These are phyloP conservation scores for Elsinoe batatas DNA, from an alignment of 2,329 filamentous ascomycete genomes.

Conservation along the genomic window DNA sequence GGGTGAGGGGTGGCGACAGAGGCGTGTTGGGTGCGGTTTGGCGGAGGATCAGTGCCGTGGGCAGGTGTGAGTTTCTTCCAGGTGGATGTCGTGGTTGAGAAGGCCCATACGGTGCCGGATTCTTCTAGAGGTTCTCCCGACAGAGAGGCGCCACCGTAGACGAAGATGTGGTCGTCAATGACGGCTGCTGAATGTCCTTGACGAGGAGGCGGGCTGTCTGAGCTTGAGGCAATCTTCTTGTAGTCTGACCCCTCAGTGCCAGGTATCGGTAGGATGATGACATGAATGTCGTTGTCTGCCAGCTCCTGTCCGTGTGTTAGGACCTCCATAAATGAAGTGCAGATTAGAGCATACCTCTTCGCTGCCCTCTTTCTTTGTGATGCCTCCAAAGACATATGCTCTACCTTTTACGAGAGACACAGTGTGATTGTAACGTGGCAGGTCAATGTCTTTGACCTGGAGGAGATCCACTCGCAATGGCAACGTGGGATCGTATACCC, in stretches of 20 bases:
- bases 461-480: constrained; percentile 43
- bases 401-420: constrained; percentile 44
- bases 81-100: constrained; percentile 30
- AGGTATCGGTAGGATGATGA: constrained; percentile 41
- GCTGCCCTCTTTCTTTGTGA: constrained; percentile 12
- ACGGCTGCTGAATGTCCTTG: constrained; percentile 35
- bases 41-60: constrained; percentile 19
- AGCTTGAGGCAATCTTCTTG: constrained; percentile 26
- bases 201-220: constrained; percentile 30
- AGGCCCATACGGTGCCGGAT: constrained; percentile 35
- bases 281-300: constrained; percentile 43
- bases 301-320: constrained; percentile 22
- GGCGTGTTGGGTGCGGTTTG: constrained; percentile 27
- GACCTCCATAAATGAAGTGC: not conserved
- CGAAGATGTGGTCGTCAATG: constrained; percentile 36
- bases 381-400: constrained; percentile 48
- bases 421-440: constrained; percentile 43
- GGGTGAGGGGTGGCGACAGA: constrained; percentile 33
- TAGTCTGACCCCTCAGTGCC: constrained; percentile 36
- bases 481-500: constrained; percentile 39
- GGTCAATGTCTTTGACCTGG: constrained; percentile 35
- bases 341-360: not conserved
- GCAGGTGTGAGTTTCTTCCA: constrained; percentile 34
- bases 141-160: constrained; percentile 32
- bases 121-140: constrained; percentile 21